Base-by-base conservation (phyloP, 2,329 filamentous ascomycete species). In the Purpureocillium takamizusanense region DNA sequence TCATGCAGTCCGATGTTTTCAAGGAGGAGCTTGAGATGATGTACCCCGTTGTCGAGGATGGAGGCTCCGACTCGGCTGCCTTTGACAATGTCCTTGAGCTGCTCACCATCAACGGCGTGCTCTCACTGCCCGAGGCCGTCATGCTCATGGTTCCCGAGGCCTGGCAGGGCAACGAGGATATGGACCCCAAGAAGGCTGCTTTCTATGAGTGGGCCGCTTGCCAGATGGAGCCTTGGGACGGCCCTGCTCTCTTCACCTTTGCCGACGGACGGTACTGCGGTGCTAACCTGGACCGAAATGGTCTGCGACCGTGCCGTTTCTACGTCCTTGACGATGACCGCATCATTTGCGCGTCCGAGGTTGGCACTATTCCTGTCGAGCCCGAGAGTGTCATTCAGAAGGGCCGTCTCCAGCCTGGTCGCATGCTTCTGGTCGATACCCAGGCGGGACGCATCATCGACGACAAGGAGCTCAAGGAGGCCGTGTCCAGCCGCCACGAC, bases 201-300 rank as follows among this genome's bases (percentile, higher is more conserved):
- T 97, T 95, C 66, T 97, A 97, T 66, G 89, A 97, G 62, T 97
- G 90, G 88, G 90, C 90, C 54, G 89, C 88, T 49, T 97, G 90
- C 63, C 85, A 94, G 72, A 97, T 97, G 90, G 90, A 97, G 69
- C 89, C 90, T 13, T 97, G 90, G 90, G 90, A 97, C 63, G 90
- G 90, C 14, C 90, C 90, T 27, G 90, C 90, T 40, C 78, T 97
- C 25, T 97, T 97, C 71, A 95, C 89, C 7, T 97, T 97, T 64
- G 87, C 90, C 21, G 90, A 97, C 60, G 90, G 90, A 44, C 82
- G 90, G 46, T 97, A 92, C 72, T 97, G 90, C 55, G 90, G 90
- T 74, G 90, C 90, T 49, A 97, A 95, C 61, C 74, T 97, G 17
- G 90, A 97, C 67, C 81, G 90, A 63, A 97, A 97, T 57, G 90